Percentiles rank a stretch among this genome's conserved stretches.
phyloP scores from a whole-genome alignment of 1,139 yeast genomes.

The Yamadazyma siamensis region DNA sequence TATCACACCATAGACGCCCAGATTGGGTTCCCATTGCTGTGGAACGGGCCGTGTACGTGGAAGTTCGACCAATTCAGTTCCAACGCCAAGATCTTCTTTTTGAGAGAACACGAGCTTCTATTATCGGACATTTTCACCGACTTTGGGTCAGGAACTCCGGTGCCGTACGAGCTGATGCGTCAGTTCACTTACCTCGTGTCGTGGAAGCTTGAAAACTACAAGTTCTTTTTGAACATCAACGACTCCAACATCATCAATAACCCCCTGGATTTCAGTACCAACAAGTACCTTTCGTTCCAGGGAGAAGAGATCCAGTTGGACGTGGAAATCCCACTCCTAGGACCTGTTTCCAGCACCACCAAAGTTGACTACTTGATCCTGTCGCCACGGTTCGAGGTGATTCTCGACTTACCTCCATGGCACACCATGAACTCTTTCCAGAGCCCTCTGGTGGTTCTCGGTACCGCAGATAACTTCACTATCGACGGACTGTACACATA shows the following conservation, averaged over 20 bases:
- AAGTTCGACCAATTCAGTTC: slow-evolving; percentile 50
- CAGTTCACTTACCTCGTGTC: slow-evolving; percentile 61
- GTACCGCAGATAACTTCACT: slow-evolving; percentile 59
- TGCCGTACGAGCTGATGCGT: slow-evolving; percentile 71
- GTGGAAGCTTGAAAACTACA: slow-evolving; percentile 59
- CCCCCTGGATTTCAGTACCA: slow-evolving; percentile 79
- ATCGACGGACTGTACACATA: slow-evolving; percentile 68
- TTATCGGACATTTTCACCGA: slow-evolving; percentile 75
- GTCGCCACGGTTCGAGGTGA: slow-evolving; percentile 62
- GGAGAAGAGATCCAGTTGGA: slow-evolving; percentile 56
- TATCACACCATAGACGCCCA: slow-evolving; percentile 54
- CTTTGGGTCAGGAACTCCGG: slow-evolving; percentile 70
- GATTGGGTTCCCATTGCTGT: slow-evolving; percentile 66
- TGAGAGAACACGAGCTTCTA: slow-evolving; percentile 80
- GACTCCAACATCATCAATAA: slow-evolving; percentile 85
- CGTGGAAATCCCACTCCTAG: slow-evolving; percentile 57
- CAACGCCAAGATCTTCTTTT: slow-evolving; percentile 56
- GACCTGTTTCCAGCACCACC: slow-evolving; percentile 55
- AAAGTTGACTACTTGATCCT: slow-evolving; percentile 50
- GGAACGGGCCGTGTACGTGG: slow-evolving; percentile 84
- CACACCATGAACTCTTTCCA: slow-evolving; percentile 77
- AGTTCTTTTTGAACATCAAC: slow-evolving; percentile 72
- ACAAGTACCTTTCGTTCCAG: slow-evolving; percentile 69
- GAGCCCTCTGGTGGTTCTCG: slow-evolving; percentile 54
- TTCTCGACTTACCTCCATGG: slow-evolving; percentile 85